Evolutionary conservation across 2,329 filamentous ascomycete genomes (phyloP).

Genomic region (Colletotrichum camelliae): DNA sequence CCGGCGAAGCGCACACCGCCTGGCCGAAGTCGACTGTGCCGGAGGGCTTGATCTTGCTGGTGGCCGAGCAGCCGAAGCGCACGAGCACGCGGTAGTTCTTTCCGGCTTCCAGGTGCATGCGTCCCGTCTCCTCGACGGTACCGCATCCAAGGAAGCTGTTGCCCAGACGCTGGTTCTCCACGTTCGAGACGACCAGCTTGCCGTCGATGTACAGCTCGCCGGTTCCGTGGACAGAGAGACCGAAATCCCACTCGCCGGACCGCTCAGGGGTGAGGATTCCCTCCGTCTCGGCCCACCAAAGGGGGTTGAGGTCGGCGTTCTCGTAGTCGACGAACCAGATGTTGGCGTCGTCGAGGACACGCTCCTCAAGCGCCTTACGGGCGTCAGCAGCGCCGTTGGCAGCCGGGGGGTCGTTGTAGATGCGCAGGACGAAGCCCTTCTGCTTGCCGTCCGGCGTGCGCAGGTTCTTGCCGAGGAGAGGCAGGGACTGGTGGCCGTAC

Average conservation of each 20-base stretch:
- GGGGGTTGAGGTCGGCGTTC: conserved; percentile 24
- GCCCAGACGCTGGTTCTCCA: conserved; percentile 35
- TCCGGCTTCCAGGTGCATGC: conserved; percentile 29
- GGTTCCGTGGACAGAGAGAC: conserved; percentile 39
- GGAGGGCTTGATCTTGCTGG: conserved; percentile 28
- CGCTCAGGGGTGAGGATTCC: conserved; percentile 25
- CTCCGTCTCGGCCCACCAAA: conserved; percentile 29
- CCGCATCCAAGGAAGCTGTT: conserved; percentile 42
- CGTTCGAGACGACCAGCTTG: conserved; percentile 34
- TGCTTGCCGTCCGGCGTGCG: conserved; percentile 25
- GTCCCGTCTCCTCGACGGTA: conserved; percentile 34
- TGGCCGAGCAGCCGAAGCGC: conserved; percentile 32
- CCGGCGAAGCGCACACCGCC: conserved; percentile 30
- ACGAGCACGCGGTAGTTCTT: conserved; percentile 34
- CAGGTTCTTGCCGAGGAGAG: conserved; percentile 30
- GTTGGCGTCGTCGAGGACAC: conserved; percentile 26
- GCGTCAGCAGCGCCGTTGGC: background rate
- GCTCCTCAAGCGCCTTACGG: conserved; percentile 24
- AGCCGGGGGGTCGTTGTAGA: conserved; percentile 27
- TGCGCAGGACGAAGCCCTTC: conserved; percentile 28
- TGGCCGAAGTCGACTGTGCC: conserved; percentile 33
- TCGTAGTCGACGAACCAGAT: conserved; percentile 31
- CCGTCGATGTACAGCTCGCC: conserved; percentile 37
- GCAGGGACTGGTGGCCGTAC: conserved; percentile 36
- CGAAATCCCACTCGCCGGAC: conserved; percentile 33